phyloP scores from a whole-genome alignment of 768 basidiomycete genomes.

The Psilocybe cubensis region DNA sequence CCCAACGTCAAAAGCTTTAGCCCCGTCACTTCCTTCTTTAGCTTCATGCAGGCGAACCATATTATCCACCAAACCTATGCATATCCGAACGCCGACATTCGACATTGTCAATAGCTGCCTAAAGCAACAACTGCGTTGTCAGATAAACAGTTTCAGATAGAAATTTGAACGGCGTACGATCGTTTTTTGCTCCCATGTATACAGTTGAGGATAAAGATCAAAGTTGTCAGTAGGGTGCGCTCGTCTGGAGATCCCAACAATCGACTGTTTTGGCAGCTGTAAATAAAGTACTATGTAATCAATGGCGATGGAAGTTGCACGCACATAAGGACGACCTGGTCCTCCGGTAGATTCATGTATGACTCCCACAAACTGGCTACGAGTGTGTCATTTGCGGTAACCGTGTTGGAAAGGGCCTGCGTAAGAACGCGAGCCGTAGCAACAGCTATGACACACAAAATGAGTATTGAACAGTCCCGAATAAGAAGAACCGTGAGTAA shows the following conservation, averaged over 20 bases:
- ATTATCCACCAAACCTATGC: conserved; percentile 68
- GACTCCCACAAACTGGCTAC: conserved; percentile 63
- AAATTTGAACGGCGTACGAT: conserved; percentile 47
- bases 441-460: conserved; percentile 50
- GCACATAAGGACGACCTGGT: conserved; percentile 77
- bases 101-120: conserved; percentile 60
- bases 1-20: conserved; percentile 79
- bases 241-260: conserved; percentile 68
- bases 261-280: conserved; percentile 41
- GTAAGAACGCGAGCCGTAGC: conserved; percentile 66
- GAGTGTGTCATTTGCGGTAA: conserved; percentile 71
- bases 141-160: conserved; percentile 6
- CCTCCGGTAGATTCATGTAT: conserved; percentile 71
- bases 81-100: conserved; percentile 63
- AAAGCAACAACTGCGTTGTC: conserved; percentile 12
- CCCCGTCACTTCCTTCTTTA: conserved; percentile 64
- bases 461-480: conserved; percentile 8
- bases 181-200: conserved; percentile 57
- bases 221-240: conserved; percentile 58
- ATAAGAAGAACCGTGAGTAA: conserved; percentile 16
- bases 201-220: conserved; percentile 78
- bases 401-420: conserved; percentile 83
- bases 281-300: conserved; percentile 9
- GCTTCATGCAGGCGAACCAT: conserved; percentile 75
- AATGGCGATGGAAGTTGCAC: conserved; percentile 19